phyloP scores from a whole-genome alignment of 2,329 filamentous ascomycete genomes.

The Mycosphaerelloides madeirae region DNA sequence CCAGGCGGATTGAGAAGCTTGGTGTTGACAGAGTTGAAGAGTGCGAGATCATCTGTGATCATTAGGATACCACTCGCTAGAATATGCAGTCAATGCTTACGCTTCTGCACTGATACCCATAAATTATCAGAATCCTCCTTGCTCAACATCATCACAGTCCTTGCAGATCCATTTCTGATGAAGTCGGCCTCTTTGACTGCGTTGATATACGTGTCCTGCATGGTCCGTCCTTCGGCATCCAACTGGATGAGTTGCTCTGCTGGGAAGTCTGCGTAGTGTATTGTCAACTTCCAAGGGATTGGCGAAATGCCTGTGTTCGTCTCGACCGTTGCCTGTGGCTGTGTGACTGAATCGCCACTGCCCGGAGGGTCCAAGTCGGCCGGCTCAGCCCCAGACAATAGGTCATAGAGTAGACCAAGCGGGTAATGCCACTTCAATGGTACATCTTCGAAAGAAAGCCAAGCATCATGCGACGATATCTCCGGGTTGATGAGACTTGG shows the following conservation, averaged over 20 bases:
- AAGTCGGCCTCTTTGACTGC: conserved; percentile 79
- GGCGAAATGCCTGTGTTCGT: conserved; percentile 11
- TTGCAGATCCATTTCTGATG: conserved; percentile 78
- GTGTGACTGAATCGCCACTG: conserved; percentile 1
- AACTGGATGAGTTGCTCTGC: conserved; percentile 55
- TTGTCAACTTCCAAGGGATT: conserved; percentile 59
- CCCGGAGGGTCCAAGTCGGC: conserved; percentile 27
- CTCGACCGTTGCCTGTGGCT: conserved; percentile 10
- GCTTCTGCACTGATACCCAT: conserved; percentile 74
- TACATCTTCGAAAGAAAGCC: conserved; percentile 64
- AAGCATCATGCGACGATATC: conserved; percentile 50
- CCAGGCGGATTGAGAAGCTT: conserved; percentile 70
- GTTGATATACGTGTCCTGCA: conserved; percentile 64
- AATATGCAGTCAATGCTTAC: conserved; percentile 39
- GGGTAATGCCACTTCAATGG: conserved; percentile 70
- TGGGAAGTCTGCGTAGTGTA: conserved; percentile 58
- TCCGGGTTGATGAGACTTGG: conserved; percentile 55
- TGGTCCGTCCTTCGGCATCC: conserved; percentile 50
- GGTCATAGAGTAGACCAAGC: conserved; percentile 63
- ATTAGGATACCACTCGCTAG: conserved; percentile 5
- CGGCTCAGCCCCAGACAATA: conserved; percentile 58
- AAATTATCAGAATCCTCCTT: conserved; percentile 77
- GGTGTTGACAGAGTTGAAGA: conserved; percentile 70
- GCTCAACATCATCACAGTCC: conserved; percentile 82
- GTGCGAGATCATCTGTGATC: conserved; percentile 60